Evolutionary conservation across 2,329 filamentous ascomycete genomes (phyloP).

Genomic region (Scedosporium dehoogii): DNA sequence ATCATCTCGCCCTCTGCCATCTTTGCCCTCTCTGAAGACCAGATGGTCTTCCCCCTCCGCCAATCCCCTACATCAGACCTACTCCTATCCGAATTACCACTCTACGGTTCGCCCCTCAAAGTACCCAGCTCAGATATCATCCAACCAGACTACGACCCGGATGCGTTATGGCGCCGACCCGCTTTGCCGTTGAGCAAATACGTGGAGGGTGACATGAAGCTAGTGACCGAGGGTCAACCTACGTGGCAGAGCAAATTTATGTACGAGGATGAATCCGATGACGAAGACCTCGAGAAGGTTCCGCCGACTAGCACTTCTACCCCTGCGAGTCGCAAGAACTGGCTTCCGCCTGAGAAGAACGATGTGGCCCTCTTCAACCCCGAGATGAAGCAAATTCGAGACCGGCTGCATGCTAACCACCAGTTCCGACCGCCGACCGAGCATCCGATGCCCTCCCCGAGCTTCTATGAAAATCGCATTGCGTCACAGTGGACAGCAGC

Average conservation of each 20-base stretch:
- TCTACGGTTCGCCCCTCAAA: conserved; percentile 59
- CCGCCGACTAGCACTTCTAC: background rate
- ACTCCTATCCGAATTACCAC: conserved; percentile 68
- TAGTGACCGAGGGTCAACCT: conserved; percentile 55
- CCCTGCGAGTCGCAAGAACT: conserved; percentile 17
- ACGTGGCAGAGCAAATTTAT: conserved; percentile 74
- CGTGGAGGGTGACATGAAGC: conserved; percentile 68
- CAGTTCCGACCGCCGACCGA: conserved; percentile 91
- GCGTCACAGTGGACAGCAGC: conserved; percentile 85
- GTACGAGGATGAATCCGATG: conserved; percentile 61
- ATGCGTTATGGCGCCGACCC: conserved; percentile 64
- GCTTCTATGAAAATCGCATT: conserved; percentile 78
- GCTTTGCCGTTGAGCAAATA: conserved; percentile 80
- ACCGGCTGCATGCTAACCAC: conserved; percentile 81
- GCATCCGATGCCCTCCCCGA: conserved; percentile 78
- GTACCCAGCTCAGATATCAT: conserved; percentile 48
- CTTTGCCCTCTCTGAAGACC: conserved; percentile 72
- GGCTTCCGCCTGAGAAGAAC: conserved; percentile 57
- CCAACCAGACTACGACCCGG: conserved; percentile 51
- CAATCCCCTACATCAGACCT: conserved; percentile 67
- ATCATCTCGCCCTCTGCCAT: conserved; percentile 64
- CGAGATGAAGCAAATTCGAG: conserved; percentile 80
- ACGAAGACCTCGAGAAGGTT: conserved; percentile 22
- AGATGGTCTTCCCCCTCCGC: conserved; percentile 70
- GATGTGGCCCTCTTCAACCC: conserved; percentile 82